Conservation (phyloP, 2,329 filamentous ascomycete genomes). For the Endothia cerciana region DNA sequence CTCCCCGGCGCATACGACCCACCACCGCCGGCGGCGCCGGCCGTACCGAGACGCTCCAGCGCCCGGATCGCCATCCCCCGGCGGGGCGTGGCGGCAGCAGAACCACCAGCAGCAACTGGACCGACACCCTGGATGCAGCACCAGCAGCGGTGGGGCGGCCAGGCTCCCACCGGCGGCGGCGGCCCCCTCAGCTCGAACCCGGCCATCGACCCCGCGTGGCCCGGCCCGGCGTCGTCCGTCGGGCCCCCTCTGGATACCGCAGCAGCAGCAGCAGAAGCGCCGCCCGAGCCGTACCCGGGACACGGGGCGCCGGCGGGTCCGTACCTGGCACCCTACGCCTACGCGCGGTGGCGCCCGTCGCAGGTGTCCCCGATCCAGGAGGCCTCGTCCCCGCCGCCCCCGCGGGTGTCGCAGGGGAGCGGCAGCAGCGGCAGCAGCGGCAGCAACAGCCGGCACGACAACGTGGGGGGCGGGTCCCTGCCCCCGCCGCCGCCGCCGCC, state of each 20-base stretch:
- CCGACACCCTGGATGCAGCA: slow-evolving; percentile 9
- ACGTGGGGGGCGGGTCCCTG: no score
- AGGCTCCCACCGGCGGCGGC: neutral
- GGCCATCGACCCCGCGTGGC: neutral
- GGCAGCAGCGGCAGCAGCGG: neutral
- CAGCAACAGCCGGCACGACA: no score
- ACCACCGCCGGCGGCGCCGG: neutral
- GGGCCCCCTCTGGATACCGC: neutral
- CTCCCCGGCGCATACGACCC: neutral
- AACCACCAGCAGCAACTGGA: neutral
- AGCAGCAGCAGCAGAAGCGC: slow-evolving; percentile 1
- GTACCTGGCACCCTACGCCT: slow-evolving; percentile 1
- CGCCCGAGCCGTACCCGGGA: neutral
- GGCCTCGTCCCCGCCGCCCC: neutral
- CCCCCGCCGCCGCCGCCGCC: neutral
- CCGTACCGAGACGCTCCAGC: neutral
- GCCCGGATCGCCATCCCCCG: neutral
- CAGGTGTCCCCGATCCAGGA: neutral
- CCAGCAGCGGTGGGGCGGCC: no score
- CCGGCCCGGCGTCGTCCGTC: neutral
- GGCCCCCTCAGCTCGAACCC: slow-evolving; percentile 12
- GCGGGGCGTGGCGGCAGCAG: neutral
- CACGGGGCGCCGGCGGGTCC: neutral
- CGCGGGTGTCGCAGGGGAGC: neutral
- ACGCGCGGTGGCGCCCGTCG: slow-evolving; percentile 3